A percentile compares a stretch with the other conserved stretches of the same genome.
Evolutionary conservation across 441 rosid genomes (phyloP).

Genomic region (Capsella rubella): DNA sequence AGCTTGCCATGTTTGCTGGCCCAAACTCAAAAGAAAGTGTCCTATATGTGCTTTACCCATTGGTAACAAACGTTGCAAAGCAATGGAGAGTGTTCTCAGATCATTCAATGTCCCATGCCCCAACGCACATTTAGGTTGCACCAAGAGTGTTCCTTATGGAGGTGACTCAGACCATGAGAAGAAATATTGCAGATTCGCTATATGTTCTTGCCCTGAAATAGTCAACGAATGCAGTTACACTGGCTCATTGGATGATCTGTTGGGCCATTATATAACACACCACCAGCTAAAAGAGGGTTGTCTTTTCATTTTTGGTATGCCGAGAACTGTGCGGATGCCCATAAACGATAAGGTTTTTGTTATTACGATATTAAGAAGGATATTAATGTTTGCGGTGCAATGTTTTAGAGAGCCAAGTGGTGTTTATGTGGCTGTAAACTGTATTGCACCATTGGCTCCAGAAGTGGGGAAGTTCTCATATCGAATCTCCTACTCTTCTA

Average conservation of each 20-base stretch:
- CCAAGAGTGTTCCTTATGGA: background rate
- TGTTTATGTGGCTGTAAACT: background rate
- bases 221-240: background rate
- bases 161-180: conserved; percentile 7
- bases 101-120: background rate
- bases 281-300: background rate
- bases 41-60: background rate
- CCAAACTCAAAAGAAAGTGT: background rate
- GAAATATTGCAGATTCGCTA: conserved; percentile 11
- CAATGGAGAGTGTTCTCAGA: background rate
- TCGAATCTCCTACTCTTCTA: background rate
- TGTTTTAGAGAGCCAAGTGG: conserved; percentile 8
- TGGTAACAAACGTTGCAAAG: background rate
- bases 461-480: conserved; percentile 8
- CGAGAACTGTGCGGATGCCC: background rate
- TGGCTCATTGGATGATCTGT: background rate
- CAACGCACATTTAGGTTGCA: background rate
- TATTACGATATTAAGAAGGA: background rate
- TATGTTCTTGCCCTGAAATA: conserved; percentile 9
- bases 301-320: background rate
- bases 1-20: conserved; percentile 6
- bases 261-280: background rate
- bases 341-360: background rate
- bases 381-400: background rate
- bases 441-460: conserved; percentile 11